These are phyloP conservation scores for Escovopsis sp. DNA, from an alignment of 2,329 filamentous ascomycete genomes.

Conservation along the genomic window DNA sequence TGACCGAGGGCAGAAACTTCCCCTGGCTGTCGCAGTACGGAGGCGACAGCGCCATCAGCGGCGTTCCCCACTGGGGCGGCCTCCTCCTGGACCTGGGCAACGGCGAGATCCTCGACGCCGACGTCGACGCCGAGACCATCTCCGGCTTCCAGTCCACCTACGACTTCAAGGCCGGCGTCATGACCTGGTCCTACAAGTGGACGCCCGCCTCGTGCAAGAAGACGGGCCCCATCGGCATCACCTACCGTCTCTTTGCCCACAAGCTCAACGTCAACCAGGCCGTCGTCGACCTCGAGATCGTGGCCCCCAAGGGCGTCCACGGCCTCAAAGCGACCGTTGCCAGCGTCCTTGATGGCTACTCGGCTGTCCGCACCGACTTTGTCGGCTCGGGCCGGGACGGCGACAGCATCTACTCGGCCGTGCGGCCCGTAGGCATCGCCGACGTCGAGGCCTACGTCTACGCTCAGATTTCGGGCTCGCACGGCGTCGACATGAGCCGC, in stretches of 20 bases:
- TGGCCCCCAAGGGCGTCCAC: constrained; percentile 31
- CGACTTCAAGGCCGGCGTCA: constrained; percentile 46
- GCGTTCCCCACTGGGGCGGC: constrained; percentile 45
- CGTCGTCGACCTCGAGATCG: constrained; percentile 41
- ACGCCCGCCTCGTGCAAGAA: constrained; percentile 27
- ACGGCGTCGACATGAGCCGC: constrained; percentile 19
- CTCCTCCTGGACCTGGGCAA: constrained; percentile 37
- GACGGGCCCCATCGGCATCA: constrained; percentile 34
- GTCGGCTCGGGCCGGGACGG: constrained; percentile 39
- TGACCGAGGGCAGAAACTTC: constrained; percentile 46
- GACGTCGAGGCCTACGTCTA: constrained; percentile 46
- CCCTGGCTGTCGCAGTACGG: constrained; percentile 48
- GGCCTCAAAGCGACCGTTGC: constrained; percentile 38
- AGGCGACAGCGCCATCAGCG: constrained; percentile 53
- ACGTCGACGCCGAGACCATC: constrained; percentile 42
- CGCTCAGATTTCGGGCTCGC: constrained; percentile 24
- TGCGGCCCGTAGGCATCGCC: constrained; percentile 44
- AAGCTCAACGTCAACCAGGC: constrained; percentile 45
- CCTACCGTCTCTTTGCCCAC: constrained; percentile 52
- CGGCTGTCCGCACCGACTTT: constrained; percentile 49
- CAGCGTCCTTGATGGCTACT: constrained; percentile 53
- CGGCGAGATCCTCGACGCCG: constrained; percentile 42
- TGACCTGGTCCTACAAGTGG: constrained; percentile 55
- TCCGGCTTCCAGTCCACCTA: constrained; percentile 45
- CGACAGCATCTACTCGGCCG: constrained; percentile 46